Conservation (phyloP, 345 rosid genomes). For the Hibiscus tridactylites region DNA sequence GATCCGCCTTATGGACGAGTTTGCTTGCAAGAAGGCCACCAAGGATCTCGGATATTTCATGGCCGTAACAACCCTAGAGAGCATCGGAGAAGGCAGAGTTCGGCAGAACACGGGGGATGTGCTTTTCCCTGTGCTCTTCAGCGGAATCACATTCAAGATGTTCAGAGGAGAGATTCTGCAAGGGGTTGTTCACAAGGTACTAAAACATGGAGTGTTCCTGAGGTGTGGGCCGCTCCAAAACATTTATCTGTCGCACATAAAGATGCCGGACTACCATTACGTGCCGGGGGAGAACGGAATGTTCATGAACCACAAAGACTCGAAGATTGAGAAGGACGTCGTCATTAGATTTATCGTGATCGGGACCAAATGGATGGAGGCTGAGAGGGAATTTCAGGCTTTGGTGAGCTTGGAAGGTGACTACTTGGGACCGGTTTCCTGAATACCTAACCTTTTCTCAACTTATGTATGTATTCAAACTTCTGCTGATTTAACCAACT, state of each 20-base stretch:
- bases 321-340: conserved; percentile 51
- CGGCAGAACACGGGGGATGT: conserved; percentile 65
- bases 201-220: conserved; percentile 80
- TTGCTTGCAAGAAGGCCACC: conserved; percentile 52
- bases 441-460: neutral
- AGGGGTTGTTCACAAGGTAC: conserved; percentile 63
- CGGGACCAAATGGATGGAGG: conserved; percentile 72
- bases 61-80: conserved; percentile 50
- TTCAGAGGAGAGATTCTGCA: conserved; percentile 70
- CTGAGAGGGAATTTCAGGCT: conserved; percentile 76
- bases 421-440: conserved; percentile 54
- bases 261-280: conserved; percentile 62
- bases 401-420: conserved; percentile 77
- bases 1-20: conserved; percentile 49
- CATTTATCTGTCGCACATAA: conserved; percentile 43
- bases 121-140: conserved; percentile 65
- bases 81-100: conserved; percentile 68
- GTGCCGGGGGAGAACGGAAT: conserved; percentile 60
- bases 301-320: conserved; percentile 52
- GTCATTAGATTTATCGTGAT: conserved; percentile 55
- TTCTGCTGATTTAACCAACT: too few species aligned
- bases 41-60: conserved; percentile 66
- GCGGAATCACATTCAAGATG: conserved; percentile 68
- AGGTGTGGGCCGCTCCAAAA: conserved; percentile 63
- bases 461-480: neutral